Base-by-base conservation (phyloP, 768 basidiomycete genomes). In the Postia placenta region DNA sequence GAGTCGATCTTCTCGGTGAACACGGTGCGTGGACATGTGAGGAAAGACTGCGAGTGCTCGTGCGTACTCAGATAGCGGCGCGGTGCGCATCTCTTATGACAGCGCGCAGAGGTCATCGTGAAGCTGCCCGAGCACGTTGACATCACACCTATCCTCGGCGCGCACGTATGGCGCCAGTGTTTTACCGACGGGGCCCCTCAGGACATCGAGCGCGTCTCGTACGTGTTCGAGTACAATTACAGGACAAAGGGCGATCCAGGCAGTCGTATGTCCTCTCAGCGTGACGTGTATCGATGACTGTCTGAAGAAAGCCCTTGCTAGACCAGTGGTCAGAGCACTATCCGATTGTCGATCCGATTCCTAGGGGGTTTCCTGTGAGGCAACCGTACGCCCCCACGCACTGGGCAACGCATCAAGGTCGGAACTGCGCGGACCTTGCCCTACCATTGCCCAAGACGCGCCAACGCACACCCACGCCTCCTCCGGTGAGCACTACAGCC, bases 181-280 rank as follows among this genome's bases (percentile, higher is more conserved):
- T 52, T 55, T 23, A 17, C 30, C 11, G 23, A 19, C 7, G 54
- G 44, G 0, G 19, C 26, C 3, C 5, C 22, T 22, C 35, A 11
- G 11, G 53, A 48, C 38, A 45, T 24, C 11, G 38, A 53, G 19
- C 52, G 52, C n/a, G 48, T 55, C 35, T 59, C 60, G 26, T 59
- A 56, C 45, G 51, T 64, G 9, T 64, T 64, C 37, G 58, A 58
- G 45, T 64, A 56, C 54, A 57, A 64, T 52, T 64, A 64, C 47
- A 47, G 55, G 19, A 48, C 12, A 12, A 27, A 52, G 7, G 62
- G 62, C n/a, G 49, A 60, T n/a, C 62, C 62, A 1, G 54, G 35
- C 0, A 51, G 50, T 12, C 60, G 62, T 61, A 51, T 4, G 62
- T 50, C 11, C 38, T 36, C 9, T 6, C 12, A 12, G 7, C 25